These are phyloP conservation scores for Isabelozyma gotoi DNA, from an alignment of 805 yeast species.

Conservation along the genomic window DNA sequence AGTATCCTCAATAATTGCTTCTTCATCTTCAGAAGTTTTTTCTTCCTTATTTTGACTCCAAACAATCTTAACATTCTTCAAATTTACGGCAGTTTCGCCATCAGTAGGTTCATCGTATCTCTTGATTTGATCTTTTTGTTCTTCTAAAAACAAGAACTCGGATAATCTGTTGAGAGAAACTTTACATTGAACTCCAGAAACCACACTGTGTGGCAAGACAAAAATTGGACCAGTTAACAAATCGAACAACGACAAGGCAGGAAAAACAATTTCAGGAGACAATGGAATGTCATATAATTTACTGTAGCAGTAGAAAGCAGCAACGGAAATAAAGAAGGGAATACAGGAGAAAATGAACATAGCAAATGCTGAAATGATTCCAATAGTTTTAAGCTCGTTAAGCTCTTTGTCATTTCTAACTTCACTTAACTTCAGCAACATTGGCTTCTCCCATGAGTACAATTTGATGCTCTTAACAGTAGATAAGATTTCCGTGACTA, in stretches of 20 bases:
- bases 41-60: conserved; percentile 14
- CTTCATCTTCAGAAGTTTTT: conserved; percentile 6
- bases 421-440: conserved; percentile 20
- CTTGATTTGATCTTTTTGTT: conserved; percentile 15
- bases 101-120: conserved; percentile 10
- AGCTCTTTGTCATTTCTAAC: conserved; percentile 27
- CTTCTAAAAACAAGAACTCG: conserved; percentile 23
- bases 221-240: conserved; percentile 25
- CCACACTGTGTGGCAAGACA: conserved; percentile 19
- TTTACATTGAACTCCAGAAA: conserved; percentile 18
- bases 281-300: conserved; percentile 17
- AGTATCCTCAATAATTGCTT: conserved; percentile 7
- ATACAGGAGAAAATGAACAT: conserved; percentile 26
- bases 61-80: conserved; percentile 18
- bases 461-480: conserved; percentile 28
- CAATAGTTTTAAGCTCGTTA: conserved; percentile 15
- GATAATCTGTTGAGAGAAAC: conserved; percentile 24
- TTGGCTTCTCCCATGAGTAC: conserved; percentile 32
- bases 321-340: conserved; percentile 25
- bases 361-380: conserved; percentile 22
- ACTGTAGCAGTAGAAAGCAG: conserved; percentile 21
- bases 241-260: conserved; percentile 28
- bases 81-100: conserved; percentile 16
- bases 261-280: conserved; percentile 28
- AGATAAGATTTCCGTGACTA: conserved; percentile 25